Evolutionary conservation across 371 early-diverging fungal genomes (phyloP).

Genomic region (Mucor mucedo): DNA sequence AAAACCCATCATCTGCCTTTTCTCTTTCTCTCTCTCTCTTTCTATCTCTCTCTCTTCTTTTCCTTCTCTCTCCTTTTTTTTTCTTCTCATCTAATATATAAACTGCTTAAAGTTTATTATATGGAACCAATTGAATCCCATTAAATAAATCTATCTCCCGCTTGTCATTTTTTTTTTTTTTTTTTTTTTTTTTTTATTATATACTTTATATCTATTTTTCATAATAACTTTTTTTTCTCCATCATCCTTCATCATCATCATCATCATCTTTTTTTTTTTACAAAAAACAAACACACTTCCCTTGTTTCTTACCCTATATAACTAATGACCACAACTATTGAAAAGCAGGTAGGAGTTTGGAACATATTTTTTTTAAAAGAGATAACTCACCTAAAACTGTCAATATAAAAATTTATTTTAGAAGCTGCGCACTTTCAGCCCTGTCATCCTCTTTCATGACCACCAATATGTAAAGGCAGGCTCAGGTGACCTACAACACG

Average conservation of each 20-base stretch:
- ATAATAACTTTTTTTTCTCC: neutral
- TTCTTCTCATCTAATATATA: neutral
- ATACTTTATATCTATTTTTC: neutral
- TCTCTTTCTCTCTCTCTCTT: slow-evolving; percentile 1
- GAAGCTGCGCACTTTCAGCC: slow-evolving; percentile 40
- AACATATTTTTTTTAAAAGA: neutral
- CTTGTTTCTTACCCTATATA: too few relatives aligned
- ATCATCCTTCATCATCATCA: slow-evolving; percentile 2
- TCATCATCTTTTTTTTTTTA: neutral
- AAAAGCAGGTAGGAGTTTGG: slow-evolving; percentile 11
- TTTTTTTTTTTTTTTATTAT: slow-evolving; percentile 3
- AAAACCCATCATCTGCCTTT: neutral
- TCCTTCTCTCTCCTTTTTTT: slow-evolving; percentile 4
- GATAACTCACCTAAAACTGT: too few relatives aligned
- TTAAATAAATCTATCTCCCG: slow-evolving; percentile 8
- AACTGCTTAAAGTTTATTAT: slow-evolving; percentile 5
- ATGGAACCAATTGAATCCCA: slow-evolving; percentile 12
- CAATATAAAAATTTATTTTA: neutral
- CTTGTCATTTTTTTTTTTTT: slow-evolving; percentile 16
- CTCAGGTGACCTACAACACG: slow-evolving; percentile 40
- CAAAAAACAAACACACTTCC: too few relatives aligned
- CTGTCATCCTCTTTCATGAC: slow-evolving; percentile 48
- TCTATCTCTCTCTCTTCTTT: neutral
- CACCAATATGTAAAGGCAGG: slow-evolving; percentile 39
- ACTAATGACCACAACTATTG: neutral